Base-by-base conservation (phyloP, 2,329 filamentous ascomycete genomes). In the Cladophialophora psammophila region DNA sequence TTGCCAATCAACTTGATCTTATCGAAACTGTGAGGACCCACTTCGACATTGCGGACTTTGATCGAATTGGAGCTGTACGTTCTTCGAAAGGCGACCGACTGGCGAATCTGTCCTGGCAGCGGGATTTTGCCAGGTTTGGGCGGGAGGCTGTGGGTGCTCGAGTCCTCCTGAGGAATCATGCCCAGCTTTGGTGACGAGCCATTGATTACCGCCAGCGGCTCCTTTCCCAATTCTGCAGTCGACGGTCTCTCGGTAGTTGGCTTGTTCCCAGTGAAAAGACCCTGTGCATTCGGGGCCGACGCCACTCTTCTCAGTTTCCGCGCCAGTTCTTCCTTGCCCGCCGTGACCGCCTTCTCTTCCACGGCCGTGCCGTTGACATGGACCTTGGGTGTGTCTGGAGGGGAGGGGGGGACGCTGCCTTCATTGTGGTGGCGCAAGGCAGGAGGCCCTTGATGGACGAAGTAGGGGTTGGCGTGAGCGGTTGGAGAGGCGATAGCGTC, bases 1-100 rank as follows among this genome's bases (percentile, higher is more conserved):
- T 99, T 99, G 64, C 95, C 95, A 76, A 99, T 97, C 80, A 99
- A 86, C 80, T 99, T 99, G 80, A 99, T 97, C 87, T 99, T 99
- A 85, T 99, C 95, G 75, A 99, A 99, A 78, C 94, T 98, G 69
- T 91, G 86, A 0, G 95, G 95, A 0, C 93, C 92, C 40, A 99
- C 95, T 80, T 99, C 95, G 56, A 99, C 95, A 78, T 97, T 93
- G 74, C 95, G 88, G 72, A 98, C 92, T 81, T 99, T 99, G 84
- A 99, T 99, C 48, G 95, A 98, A 80, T 98, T 99, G 72, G 94
- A 97, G 80, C 95, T 98, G 79, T 99, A 99, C 2, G 95, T 99
- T 77, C 95, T 88, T 75, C 95, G 87, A 81, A 97, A 99, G 20
- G 92, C 89, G 57, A 92, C 84, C 18, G 88, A 80, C 72, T 86